Base-by-base conservation (phyloP, 768 basidiomycete genomes). In the Leccinellum luteum region DNA sequence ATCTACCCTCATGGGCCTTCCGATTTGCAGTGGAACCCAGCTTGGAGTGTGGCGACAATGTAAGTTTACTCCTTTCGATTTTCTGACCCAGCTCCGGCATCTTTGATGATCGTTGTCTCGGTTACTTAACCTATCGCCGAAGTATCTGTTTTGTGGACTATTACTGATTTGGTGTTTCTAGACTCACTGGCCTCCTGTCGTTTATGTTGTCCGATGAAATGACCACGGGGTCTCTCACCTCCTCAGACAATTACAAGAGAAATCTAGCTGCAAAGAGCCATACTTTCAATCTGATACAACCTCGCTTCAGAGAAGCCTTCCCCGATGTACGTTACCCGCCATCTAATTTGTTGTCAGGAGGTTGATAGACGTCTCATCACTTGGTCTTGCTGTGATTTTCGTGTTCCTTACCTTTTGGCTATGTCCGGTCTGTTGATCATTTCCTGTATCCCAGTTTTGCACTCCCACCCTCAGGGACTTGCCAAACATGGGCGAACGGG, bases 201-300 rank as follows among this genome's bases (percentile, higher is more conserved):
- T 97, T 97, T 76, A 96, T 96, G 94, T 79, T 95, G 50, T 87
- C 90, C 1, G 92, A 97, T 64, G 94, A 97, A 74, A 94, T 98
- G 83, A 98, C 97, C 0, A 97, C 96, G 0, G 96, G 96, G 10
- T 92, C 91, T 1, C 85, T 95, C 30, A 90, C 84, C 7, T 87
- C 91, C 1, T 82, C 86, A 14, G 88, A 90, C 43, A 76, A 80
- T 6, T 89, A 98, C 66, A 96, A 94, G 74, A 83, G 82, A 35
- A 70, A 76, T 0, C 87, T 93, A 59, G 94, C 96, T 1, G 74
- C 77, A 6, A 81, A 85, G 52, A 93, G 90, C 68, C 96, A 99
- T 71, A 73, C 79, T 0, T 97, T 90, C 87, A 99, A 99, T 69
- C 65, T 95, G 43, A 66, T 74, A 31, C 89, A 92, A 68, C 78